Evolutionary conservation across 352 stramenopile genomes (phyloP), one percentile per base, ranked within the genome.

Genomic region (Pythium pectinolyticum): DNA sequence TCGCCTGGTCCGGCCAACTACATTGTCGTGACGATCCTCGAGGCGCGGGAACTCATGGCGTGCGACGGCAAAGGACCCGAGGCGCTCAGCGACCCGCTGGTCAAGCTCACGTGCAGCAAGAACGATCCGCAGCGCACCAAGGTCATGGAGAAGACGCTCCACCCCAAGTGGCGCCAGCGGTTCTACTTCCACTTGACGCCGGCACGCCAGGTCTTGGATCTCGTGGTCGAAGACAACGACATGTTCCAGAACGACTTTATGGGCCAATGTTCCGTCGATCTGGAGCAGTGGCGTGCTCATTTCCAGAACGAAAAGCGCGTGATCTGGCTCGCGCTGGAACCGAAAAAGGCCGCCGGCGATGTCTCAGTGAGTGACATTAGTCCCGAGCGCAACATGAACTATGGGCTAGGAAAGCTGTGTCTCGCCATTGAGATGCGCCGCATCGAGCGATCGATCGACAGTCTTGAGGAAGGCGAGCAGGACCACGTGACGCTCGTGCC

Each of bases 211-310:
- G 48, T 83, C 0, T 45, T 93, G n/a, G 72, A 86, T 41, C 39
- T 93, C 5, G 63, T 66, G 1, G 62, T 90, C 6, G 78, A 92
- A 71, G 84, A 91, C 62, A 73, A 76, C 28, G 80, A 91, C 55
- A 63, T 90, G 53, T 70, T 90, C 24, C 76, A 72, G 59, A 88
- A 80, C 54, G 78, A 90, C 57, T 90, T 92, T n/a, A 80, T 92
- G 58, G 84, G 84, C 14, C 69, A 81, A 28, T 84, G 78, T 35
- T 68, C 86, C 6, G 78, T 93, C 58, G 77, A 89, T 57, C n/a
- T 91, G 24, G 73, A 85, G 49, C 78, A 86, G 41, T 90, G 83
- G 45, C 58, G 66, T 12, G 74, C 72, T 32, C 73, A 72, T 14
- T 88, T 73, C 43, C 61, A 66, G 24, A 56, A 69, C 52, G 55